Base-by-base conservation (phyloP, 2,329 filamentous ascomycete species). In the Xenoacremonium recifei region DNA sequence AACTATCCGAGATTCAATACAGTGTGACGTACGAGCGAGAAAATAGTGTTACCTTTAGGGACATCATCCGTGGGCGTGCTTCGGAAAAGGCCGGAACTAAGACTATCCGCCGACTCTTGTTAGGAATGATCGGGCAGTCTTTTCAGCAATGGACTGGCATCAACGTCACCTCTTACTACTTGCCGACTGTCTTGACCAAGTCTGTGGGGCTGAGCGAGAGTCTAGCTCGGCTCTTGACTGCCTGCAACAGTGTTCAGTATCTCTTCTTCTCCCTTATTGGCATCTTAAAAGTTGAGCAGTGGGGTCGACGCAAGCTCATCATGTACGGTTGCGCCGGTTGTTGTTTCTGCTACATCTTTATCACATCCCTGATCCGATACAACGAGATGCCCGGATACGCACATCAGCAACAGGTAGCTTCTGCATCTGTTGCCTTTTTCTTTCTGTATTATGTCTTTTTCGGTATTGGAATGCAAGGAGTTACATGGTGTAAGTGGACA, bases 151-250 rank as follows among this genome's bases (percentile, higher is more conserved):
- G 60, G 10, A 35, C 34, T 0, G 56, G 55, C 0, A 49, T 53
- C 35, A 59, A 57, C 33, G 45, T 53, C 7, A 48, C 56, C 35
- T 43, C 44, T 4, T 54, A 54, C 30, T 61, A 59, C 32, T 53
- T 78, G 0, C 72, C 75, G 0, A 73, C 69, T 0, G 71, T 79
- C 0, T 58, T 79, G 0, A 77, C 76, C 35, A 53, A 69, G 12
- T 75, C 69, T 2, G 74, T 79, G 2, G 72, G 73, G 1, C 63
- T 79, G 5, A 59, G 59, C 2, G 69, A 77, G 35, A 65, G 57
- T 5, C 66, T 75, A 49, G 71, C 76, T 1, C 67, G 76, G 4
- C 58, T 79, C 0, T 62, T 80, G 4, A 69, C 75, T 0, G 75
- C 73, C 0, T 73, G 69, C 47, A 78, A 44, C 31, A 49, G 50